Conservation (phyloP, 179 eudicot genomes). For the Beta corolliflora region DNA sequence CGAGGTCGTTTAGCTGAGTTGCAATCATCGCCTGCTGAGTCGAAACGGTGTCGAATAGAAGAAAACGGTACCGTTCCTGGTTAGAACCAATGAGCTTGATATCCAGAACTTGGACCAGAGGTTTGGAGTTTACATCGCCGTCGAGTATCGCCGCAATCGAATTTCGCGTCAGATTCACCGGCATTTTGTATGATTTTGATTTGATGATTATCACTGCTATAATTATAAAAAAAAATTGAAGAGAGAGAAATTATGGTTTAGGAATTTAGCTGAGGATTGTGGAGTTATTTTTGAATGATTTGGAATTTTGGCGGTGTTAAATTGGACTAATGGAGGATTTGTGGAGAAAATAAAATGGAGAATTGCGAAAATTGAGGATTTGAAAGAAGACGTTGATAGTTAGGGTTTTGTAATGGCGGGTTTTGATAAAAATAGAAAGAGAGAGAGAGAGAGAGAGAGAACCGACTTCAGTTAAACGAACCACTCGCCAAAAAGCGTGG, state of each 20-base stretch:
- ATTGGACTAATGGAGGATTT: neutral
- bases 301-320: neutral
- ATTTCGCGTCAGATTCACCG: conserved; percentile 62
- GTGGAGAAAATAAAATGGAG: neutral
- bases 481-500: too few species aligned
- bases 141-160: conserved; percentile 63
- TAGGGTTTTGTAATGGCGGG: conserved; percentile 45
- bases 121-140: conserved; percentile 84
- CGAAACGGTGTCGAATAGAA: conserved; percentile 62
- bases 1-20: conserved; percentile 84
- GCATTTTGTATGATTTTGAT: conserved; percentile 38
- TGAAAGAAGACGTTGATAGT: conserved; percentile 2
- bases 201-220: neutral
- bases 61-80: conserved; percentile 75
- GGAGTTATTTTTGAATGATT: neutral
- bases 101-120: conserved; percentile 80
- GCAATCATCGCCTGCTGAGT: conserved; percentile 81
- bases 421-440: neutral
- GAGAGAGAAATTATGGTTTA: neutral
- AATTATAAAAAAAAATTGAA: neutral
- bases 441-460: neutral
- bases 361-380: neutral
- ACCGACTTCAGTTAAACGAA: conserved; percentile 9
- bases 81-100: conserved; percentile 45
- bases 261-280: neutral